Base-by-base conservation (phyloP, 139 green algal species). In the Nannochloris sp. region DNA sequence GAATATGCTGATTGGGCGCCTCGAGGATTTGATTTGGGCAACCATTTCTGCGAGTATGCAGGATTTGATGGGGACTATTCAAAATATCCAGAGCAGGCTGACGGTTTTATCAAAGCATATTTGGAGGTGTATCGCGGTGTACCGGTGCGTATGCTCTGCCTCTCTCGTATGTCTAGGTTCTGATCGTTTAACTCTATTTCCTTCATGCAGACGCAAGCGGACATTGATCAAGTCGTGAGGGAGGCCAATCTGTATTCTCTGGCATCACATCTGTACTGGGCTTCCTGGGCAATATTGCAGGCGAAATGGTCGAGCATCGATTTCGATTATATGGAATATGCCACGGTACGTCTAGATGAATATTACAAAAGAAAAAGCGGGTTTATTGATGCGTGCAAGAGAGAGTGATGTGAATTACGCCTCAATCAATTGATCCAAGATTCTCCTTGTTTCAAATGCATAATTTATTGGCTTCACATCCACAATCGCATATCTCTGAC, bases 11-110 rank as follows among this genome's bases (percentile, higher is more conserved):
- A 44, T 3, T 86, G 82, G 55, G 83, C 77, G 12, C 85, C 81
- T 50, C 76, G 79, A 10, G 91, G 89, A 5, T 95, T 88, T 68
- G 89, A 96, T 70, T 74, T 73, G 20, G 89, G 83, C 28, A 98
- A 99, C 76, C 91, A 98, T 63, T 99, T 97, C 77, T 89, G 85
- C 61, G 93, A 99, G 76, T 98, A 92, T 58, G 91, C 91, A 6
- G 93, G 91, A 4, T 95, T 97, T 67, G 88, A 97, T n/a, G 89
- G 89, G 58, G 87, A 95, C 48, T 96, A 91, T 59, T 70, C 26
- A 2, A 72, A 75, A 56, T 95, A 66, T 25, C 60, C 60, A 59
- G 36, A 12, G 3, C 5, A 14, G 25, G 30, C 14, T 3, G 10
- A 6, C 9, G 31, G 9, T 5, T 77, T 74, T 73, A 6, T 77